phyloP scores from a whole-genome alignment of 371 early-diverging fungal species.

The Apophysomyces trapeziformis region DNA sequence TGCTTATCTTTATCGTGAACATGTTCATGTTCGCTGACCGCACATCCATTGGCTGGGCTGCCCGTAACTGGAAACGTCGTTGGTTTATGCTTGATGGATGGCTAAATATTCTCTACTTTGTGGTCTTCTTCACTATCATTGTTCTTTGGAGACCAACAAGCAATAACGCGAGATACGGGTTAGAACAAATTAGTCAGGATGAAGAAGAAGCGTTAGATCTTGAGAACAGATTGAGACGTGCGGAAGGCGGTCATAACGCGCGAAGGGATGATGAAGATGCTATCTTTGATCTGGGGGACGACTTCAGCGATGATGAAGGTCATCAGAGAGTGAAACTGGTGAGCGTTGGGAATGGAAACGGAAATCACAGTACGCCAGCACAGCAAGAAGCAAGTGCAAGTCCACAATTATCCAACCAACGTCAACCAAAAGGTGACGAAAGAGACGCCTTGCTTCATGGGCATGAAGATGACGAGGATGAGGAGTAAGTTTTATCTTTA shows the following conservation, averaged over 20 bases:
- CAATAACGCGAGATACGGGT: conserved; percentile 85
- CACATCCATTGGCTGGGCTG: conserved; percentile 70
- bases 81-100: conserved; percentile 95
- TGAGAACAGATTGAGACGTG: conserved; percentile 57
- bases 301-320: conserved; percentile 58
- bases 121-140: conserved; percentile 77
- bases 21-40: conserved; percentile 72
- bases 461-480: conserved; percentile 37
- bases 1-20: conserved; percentile 82
- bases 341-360: conserved; percentile 26
- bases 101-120: conserved; percentile 81
- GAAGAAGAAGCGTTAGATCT: conserved; percentile 64
- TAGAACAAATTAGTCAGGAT: conserved; percentile 58
- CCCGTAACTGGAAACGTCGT: conserved; percentile 81
- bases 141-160: conserved; percentile 93
- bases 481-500: conserved; percentile 34
- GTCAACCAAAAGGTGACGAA: conserved; percentile 23
- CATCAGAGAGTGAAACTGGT: conserved; percentile 26
- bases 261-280: conserved; percentile 54
- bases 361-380: conserved; percentile 22
- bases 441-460: conserved; percentile 36
- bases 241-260: conserved; percentile 55
- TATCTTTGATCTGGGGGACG: conserved; percentile 72
- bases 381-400: conserved; percentile 12
- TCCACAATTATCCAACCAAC: neutral